Evolutionary conservation across 2,329 filamentous ascomycete species (phyloP), one percentile per base, ranked within the genome.

Genomic region (Trichoderma atrobrunneum): DNA sequence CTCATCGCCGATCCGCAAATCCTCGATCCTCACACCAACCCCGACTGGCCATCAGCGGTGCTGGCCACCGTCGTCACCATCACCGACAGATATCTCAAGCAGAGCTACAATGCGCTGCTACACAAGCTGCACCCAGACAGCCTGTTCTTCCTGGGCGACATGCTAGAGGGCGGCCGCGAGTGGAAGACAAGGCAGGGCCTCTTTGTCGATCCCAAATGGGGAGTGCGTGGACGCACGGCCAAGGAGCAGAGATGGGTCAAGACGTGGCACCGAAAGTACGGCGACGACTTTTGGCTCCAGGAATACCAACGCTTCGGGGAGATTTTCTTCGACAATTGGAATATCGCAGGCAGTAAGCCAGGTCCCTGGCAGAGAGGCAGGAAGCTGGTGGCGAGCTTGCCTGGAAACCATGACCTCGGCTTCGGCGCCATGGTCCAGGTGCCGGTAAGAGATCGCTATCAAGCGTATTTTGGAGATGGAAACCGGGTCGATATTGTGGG

Each of bases 101-200:
- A 95, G 56, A 91, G 92, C 10, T 98, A 97, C 80, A 88, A 86
- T n/a, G 87, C 91, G 68, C 87, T 98, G 72, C 94, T 97, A 78
- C 84, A 87, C 21, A 84, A 89, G 21, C 85, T 98, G 16, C 88
- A 89, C n/a, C 96, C 96, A 0, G 94, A 98, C 79, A 95, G 93
- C 18, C 85, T 97, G 1, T 89, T 98, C 79, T 98, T 99, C 79
- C 85, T 99, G 0, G 96, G 96, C 8, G 96, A 99, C 79, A 84
- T 99, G 1, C 98, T 99, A 78, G 96, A 99, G 79, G 96, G 96
- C 5, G 96, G 96, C 10, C 89, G 96, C 76, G 96, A 99, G 84
- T 99, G 96, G 96, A 92, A 91, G 76, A 95, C 95, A 14, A 84
- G 82, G 3, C 85, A 85, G 28, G 91, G 88, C 57, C 81, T 86